These are phyloP conservation scores for Atalantia buxifolia DNA, from an alignment of 345 rosid species.

Conservation along the genomic window DNA sequence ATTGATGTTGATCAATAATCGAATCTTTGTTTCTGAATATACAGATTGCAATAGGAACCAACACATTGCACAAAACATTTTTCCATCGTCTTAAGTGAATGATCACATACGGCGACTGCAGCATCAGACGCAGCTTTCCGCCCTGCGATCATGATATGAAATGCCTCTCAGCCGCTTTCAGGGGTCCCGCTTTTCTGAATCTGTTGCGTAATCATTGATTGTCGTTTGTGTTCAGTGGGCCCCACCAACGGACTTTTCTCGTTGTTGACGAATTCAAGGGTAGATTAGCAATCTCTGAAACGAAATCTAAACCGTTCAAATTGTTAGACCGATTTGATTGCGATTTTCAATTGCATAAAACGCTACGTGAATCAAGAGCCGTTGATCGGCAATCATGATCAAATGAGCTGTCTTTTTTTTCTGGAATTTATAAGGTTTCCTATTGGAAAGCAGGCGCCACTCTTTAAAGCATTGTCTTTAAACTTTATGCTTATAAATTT, in stretches of 20 bases:
- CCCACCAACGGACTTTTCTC: neutral
- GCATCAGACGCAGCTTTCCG: neutral
- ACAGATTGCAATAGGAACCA: too few species aligned
- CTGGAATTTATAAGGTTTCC: neutral
- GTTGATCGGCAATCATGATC: neutral
- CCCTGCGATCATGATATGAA: neutral
- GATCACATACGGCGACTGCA: neutral
- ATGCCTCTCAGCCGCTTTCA: neutral
- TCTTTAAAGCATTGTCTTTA: neutral
- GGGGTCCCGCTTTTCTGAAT: neutral
- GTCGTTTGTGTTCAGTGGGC: neutral
- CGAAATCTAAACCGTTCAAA: neutral
- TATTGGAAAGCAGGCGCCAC: neutral
- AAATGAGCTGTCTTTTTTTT: neutral
- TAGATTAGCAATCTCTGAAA: too few species aligned
- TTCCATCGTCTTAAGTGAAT: neutral
- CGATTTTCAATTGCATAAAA: neutral
- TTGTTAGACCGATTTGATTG: neutral
- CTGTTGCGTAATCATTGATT: neutral
- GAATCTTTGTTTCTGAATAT: neutral
- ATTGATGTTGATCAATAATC: too few species aligned
- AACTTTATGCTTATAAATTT: neutral
- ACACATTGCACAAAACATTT: neutral
- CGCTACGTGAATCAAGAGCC: neutral
- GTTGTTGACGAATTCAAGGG: neutral